These are phyloP conservation scores for Macadamia tetraphylla DNA, from an alignment of 164 flowering plant genomes.

Conservation along the genomic window DNA sequence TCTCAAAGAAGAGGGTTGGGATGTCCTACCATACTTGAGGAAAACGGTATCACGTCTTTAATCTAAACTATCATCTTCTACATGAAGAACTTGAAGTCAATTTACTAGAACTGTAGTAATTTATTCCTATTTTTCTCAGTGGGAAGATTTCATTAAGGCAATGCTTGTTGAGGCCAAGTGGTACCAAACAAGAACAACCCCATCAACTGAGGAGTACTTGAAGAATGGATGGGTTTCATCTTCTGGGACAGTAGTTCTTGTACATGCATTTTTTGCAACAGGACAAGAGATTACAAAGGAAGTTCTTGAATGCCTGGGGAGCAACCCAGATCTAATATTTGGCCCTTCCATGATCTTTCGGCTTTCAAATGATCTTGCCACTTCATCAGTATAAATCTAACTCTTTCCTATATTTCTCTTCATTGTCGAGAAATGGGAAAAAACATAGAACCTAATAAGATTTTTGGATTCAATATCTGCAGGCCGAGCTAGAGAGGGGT, in stretches of 20 bases:
- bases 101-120: no score
- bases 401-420: background rate
- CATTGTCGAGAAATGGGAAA: no score
- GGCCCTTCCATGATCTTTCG: slow-evolving; percentile 30
- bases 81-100: background rate
- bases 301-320: slow-evolving; percentile 11
- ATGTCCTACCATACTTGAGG: no score
- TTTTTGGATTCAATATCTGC: background rate
- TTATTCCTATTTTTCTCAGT: slow-evolving; percentile 22
- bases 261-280: slow-evolving; percentile 24
- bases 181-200: no score
- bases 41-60: slow-evolving; percentile 18
- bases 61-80: background rate
- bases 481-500: slow-evolving; percentile 8
- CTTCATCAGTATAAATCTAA: slow-evolving; percentile 17
- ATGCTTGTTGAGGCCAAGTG: no score
- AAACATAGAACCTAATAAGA: no score
- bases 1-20: no score
- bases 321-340: slow-evolving; percentile 13
- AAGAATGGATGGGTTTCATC: slow-evolving; percentile 5
- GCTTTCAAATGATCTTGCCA: slow-evolving; percentile 9
- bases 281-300: slow-evolving; percentile 10
- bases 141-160: slow-evolving; percentile 39
- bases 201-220: no score
- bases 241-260: slow-evolving; percentile 30